Percentiles rank a stretch among this genome's conserved stretches.
Conservation (phyloP, 768 basidiomycete genomes). For the Mycena chlorophos region DNA sequence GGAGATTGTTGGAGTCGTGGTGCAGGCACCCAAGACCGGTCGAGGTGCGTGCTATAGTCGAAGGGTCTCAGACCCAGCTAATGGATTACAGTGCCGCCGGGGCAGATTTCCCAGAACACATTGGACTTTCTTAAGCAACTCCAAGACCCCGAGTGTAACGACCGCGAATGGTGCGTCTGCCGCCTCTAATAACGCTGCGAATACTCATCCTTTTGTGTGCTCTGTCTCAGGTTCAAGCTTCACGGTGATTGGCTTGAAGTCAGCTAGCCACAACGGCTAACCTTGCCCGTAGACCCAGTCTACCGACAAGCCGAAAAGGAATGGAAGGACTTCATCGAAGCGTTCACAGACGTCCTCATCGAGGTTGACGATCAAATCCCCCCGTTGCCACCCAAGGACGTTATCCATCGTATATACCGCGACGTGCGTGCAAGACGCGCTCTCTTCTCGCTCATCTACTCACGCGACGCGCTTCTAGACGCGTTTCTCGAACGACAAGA, state of each 20-base stretch:
- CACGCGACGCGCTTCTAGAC: constrained; percentile 44
- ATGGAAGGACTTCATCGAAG: constrained; percentile 68
- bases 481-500: constrained; percentile 92
- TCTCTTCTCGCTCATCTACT: neutral
- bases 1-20: constrained; percentile 71
- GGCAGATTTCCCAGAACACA: constrained; percentile 84
- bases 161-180: constrained; percentile 70
- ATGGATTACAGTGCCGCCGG: constrained; percentile 64
- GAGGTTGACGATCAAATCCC: constrained; percentile 85
- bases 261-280: neutral
- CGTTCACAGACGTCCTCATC: constrained; percentile 63
- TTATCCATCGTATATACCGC: constrained; percentile 90
- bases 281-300: constrained; percentile 56
- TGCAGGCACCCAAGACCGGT: constrained; percentile 83
- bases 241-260: constrained; percentile 48
- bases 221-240: constrained; percentile 73
- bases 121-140: constrained; percentile 74
- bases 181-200: constrained; percentile 5
- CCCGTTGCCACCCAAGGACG: constrained; percentile 84
- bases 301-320: constrained; percentile 84
- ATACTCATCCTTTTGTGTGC: no score
- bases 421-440: constrained; percentile 54
- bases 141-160: constrained; percentile 75
- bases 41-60: constrained; percentile 48
- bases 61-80: neutral